Evolutionary conservation across 495 filamentous ascomycete species (phyloP).

Genomic region (Hypoxylon perforatum): DNA sequence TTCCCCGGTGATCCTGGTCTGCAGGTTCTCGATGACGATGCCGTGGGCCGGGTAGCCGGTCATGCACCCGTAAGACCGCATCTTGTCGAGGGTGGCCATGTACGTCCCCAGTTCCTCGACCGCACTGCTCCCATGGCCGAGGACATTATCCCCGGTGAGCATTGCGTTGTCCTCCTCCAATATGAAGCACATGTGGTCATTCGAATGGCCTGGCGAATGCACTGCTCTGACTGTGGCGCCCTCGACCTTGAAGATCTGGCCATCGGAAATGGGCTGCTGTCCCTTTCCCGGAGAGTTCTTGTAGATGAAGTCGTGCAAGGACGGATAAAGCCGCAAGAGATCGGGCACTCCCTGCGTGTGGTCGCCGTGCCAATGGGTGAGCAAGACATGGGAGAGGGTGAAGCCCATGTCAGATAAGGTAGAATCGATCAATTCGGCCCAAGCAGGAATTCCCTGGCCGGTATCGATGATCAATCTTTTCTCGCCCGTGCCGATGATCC

Average conservation of each 20-base stretch:
- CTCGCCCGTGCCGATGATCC: constrained; percentile 72
- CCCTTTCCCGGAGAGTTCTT: constrained; percentile 58
- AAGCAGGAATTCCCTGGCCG: constrained; percentile 67
- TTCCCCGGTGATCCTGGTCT: constrained; percentile 72
- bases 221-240: constrained; percentile 77
- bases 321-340: constrained; percentile 66
- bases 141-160: constrained; percentile 87
- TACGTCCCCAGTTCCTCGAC: constrained; percentile 80
- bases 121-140: constrained; percentile 85
- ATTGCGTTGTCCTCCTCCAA: constrained; percentile 80
- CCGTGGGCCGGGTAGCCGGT: constrained; percentile 85
- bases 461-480: constrained; percentile 77
- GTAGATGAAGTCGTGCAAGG: constrained; percentile 53
- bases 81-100: constrained; percentile 69
- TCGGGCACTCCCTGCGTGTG: constrained; percentile 77
- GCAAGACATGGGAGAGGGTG: constrained; percentile 67
- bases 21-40: constrained; percentile 70
- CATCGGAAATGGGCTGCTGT: constrained; percentile 68
- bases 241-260: constrained; percentile 73
- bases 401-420: constrained; percentile 69
- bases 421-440: constrained; percentile 62
- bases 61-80: constrained; percentile 66
- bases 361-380: constrained; percentile 87
- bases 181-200: constrained; percentile 79
- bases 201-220: constrained; percentile 80